Percentiles rank a stretch among this genome's conserved stretches.
Conservation (phyloP, 148 eudicot species). For the Limonium bicolor region DNA sequence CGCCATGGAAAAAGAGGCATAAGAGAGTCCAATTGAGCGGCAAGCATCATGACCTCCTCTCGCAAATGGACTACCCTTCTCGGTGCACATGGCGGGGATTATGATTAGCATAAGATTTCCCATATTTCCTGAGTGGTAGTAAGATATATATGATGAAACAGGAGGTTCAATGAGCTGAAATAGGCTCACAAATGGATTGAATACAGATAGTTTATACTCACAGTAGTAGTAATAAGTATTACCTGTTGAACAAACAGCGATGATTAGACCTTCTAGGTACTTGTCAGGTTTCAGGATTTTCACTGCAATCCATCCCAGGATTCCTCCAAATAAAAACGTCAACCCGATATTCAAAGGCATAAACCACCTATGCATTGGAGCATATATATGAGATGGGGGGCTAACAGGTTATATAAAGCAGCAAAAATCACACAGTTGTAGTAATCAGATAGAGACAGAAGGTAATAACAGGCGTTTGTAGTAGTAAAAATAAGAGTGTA, state of each 20-base stretch:
- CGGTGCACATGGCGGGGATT: constrained; percentile 68
- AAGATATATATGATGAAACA: not conserved
- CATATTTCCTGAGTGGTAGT: constrained; percentile 41
- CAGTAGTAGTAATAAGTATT: not conserved
- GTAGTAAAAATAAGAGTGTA: not conserved
- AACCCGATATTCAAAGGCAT: constrained; percentile 79
- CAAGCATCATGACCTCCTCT: constrained; percentile 47
- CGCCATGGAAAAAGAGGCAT: constrained; percentile 92
- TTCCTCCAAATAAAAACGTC: constrained; percentile 73
- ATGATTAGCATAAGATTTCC: constrained; percentile 69
- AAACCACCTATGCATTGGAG: constrained; percentile 90
- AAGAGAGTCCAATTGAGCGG: constrained; percentile 45
- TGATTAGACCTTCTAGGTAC: constrained; percentile 55
- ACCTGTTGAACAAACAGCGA: constrained; percentile 71
- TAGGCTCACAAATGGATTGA: not conserved
- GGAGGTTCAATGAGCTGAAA: not conserved
- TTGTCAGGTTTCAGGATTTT: constrained; percentile 61
- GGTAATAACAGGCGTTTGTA: too few species aligned
- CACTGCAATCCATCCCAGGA: constrained; percentile 70
- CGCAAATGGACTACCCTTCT: constrained; percentile 78
- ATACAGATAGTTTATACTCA: not conserved
- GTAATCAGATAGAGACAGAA: too few species aligned
- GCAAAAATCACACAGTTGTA: too few species aligned
- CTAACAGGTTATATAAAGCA: too few species aligned
- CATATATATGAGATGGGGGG: too few species aligned